Conservation (phyloP, 768 basidiomycete species). For the Suillus spraguei region DNA sequence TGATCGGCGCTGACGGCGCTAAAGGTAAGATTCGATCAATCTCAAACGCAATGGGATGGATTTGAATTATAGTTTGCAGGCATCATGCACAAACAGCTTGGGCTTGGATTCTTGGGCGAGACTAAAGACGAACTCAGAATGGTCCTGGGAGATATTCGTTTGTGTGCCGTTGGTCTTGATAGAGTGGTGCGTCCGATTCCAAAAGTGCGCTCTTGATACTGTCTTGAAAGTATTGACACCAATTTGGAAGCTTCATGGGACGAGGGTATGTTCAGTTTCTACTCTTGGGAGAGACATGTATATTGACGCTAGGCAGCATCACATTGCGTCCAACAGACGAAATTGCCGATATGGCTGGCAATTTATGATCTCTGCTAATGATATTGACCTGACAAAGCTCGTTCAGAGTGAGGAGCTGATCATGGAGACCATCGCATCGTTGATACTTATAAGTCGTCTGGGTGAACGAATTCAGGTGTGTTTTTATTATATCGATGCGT, state of each 20-base stretch:
- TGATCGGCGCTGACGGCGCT: too few species aligned
- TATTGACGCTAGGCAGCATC: constrained; percentile 9
- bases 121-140: too few species aligned
- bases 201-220: neutral
- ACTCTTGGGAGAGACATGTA: neutral
- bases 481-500: neutral
- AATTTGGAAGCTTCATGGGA: constrained; percentile 39
- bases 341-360: constrained; percentile 26
- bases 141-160: too few species aligned
- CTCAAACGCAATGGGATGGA: too few species aligned
- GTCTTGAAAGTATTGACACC: constrained; percentile 24
- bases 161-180: constrained; percentile 39
- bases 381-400: constrained; percentile 20
- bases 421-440: constrained; percentile 26
- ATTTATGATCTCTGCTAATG: constrained; percentile 13
- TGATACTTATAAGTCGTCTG: constrained; percentile 25
- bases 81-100: too few species aligned
- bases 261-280: neutral
- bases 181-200: constrained; percentile 32
- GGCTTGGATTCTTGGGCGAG: too few species aligned
- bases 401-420: constrained; percentile 27
- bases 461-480: constrained; percentile 33
- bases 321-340: constrained; percentile 21
- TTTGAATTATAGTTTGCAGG: too few species aligned
- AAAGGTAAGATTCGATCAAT: too few species aligned